Evolutionary conservation across 2,329 filamentous ascomycete genomes (phyloP).

Genomic region (Fusarium temperatum): DNA sequence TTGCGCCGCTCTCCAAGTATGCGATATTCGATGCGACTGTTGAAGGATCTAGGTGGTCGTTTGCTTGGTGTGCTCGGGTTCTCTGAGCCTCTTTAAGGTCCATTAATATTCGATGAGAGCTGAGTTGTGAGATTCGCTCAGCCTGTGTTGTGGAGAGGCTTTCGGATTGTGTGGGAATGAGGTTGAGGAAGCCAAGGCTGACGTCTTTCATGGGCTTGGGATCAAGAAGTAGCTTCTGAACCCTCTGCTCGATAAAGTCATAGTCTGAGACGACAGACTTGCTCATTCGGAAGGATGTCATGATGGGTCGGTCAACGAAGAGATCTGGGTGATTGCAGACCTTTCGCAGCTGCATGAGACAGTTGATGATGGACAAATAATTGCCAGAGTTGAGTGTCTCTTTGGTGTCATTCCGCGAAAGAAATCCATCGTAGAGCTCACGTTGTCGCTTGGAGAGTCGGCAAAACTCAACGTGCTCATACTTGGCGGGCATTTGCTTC

Average conservation of each 20-base stretch:
- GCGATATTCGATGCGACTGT: conserved; percentile 75
- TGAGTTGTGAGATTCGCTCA: conserved; percentile 70
- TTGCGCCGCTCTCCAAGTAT: conserved; percentile 75
- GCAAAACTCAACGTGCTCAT: conserved; percentile 96
- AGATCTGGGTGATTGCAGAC: conserved; percentile 99
- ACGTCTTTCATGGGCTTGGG: conserved; percentile 70
- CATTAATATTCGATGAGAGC: conserved; percentile 74
- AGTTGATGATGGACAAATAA: conserved; percentile 98
- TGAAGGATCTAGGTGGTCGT: conserved; percentile 68
- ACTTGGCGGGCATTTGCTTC: conserved; percentile 98
- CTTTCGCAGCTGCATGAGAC: conserved; percentile 95
- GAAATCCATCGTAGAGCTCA: conserved; percentile 95
- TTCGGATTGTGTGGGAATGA: conserved; percentile 78
- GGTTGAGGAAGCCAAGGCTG: conserved; percentile 79
- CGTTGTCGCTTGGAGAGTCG: conserved; percentile 94
- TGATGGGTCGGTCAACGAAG: conserved; percentile 94
- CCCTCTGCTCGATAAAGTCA: conserved; percentile 73
- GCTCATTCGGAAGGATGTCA: conserved; percentile 94
- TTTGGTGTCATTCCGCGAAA: conserved; percentile 88
- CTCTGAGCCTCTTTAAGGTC: conserved; percentile 78
- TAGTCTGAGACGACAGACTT: conserved; percentile 80
- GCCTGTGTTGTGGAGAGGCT: conserved; percentile 64
- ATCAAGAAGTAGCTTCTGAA: conserved; percentile 73
- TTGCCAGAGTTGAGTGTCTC: conserved; percentile 91
- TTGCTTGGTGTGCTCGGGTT: conserved; percentile 64